Base-by-base conservation (phyloP, 805 yeast genomes). In the Saccharomycopsis malanga region DNA sequence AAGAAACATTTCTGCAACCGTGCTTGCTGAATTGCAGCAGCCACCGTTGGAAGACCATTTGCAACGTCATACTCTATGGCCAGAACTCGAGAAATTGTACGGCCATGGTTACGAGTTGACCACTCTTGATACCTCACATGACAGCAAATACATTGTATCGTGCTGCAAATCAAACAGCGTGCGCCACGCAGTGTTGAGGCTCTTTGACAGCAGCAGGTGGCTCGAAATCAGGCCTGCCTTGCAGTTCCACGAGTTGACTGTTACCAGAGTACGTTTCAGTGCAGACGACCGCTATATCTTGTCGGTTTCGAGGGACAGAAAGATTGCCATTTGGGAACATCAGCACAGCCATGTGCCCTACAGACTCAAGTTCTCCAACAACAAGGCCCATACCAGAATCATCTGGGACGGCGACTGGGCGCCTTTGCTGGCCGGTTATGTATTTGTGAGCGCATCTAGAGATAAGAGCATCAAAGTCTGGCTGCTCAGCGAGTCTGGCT, bases 21-120 rank as follows among this genome's bases (percentile, higher is more conserved):
- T 76, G n/a, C 62, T 80, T 20, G 61, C 68, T 3, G 57, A 69
- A 0, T 63, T 84, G 38, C 53, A 54, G 0, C 59, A 65, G 0
- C 89, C 95, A 6, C 98, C 98, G 0, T 66, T 83, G 39, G 99
- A 93, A 62, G 96, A 91, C 58, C 85, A 86, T 52, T 68, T 93
- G 23, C 98, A 93, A 61, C 74, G 98, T 58, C 87, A 81, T 59
- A 86, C 98, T 0, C 68, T 93, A 45, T 93, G 94, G 83, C 98
- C 98, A 0, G 99, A 93, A 60, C 68, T 83, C 47, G 98, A 93
- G 58, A 93, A 93, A 61, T 65, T 93, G 38, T 93, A 93, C 59
- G 99, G 99, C 0, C 99, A 93, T 62, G 99, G 99, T 6, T 94
- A 87, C 64, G 99, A 94, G 61, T 79, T 89, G 34, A 78, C 87